Conservation (phyloP, 495 filamentous ascomycete species). For the Neurospora sp. region DNA sequence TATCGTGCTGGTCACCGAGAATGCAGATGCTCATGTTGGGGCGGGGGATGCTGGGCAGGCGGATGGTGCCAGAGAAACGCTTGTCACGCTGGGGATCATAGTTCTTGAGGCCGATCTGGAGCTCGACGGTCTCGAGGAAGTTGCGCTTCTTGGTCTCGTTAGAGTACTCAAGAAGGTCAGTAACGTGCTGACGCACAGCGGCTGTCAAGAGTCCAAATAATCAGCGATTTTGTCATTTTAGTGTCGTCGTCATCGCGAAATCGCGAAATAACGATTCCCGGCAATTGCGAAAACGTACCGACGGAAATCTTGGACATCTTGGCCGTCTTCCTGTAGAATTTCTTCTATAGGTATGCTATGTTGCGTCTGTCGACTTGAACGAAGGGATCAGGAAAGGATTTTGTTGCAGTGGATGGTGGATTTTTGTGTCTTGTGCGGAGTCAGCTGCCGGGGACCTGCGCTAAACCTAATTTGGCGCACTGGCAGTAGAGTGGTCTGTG, state of each 20-base stretch:
- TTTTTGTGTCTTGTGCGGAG: constrained; percentile 13
- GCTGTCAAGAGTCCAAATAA: constrained; percentile 38
- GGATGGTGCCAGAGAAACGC: constrained; percentile 98
- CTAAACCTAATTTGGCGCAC: background rate
- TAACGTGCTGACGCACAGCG: constrained; percentile 92
- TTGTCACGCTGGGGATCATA: constrained; percentile 99
- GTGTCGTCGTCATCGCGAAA: no score
- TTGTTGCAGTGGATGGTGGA: constrained; percentile 10
- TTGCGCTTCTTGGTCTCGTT: constrained; percentile 98
- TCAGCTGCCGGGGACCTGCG: background rate
- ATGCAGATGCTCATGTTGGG: constrained; percentile 95
- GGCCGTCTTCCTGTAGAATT: constrained; percentile 31
- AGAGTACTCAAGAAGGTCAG: constrained; percentile 85
- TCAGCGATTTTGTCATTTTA: constrained; percentile 7
- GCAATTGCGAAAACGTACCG: constrained; percentile 33
- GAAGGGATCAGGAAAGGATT: constrained; percentile 2
- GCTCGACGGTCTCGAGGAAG: constrained; percentile 62
- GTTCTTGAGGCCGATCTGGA: constrained; percentile 99
- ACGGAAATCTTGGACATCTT: constrained; percentile 65
- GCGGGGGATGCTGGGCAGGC: constrained; percentile 80
- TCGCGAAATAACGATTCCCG: background rate
- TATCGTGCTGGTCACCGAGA: constrained; percentile 99
- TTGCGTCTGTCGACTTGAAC: constrained; percentile 27
- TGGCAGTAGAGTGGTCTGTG: background rate
- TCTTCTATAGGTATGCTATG: constrained; percentile 65